Conservation (phyloP, 306 rosid species). For the Gastrolobium bilobum region DNA sequence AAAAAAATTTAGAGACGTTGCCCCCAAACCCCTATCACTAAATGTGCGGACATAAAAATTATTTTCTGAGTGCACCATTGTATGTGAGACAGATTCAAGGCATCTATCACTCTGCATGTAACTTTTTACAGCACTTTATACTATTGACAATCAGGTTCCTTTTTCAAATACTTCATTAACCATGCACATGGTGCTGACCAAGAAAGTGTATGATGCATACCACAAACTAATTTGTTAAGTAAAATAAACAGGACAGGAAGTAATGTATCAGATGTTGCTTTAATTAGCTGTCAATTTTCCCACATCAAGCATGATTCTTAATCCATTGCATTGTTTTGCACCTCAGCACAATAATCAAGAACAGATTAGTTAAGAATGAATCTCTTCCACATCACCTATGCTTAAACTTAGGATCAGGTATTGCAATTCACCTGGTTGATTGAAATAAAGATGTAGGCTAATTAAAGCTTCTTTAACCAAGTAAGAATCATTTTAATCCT, state of each 20-base stretch:
- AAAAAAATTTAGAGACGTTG: no score
- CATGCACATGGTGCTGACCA: conserved; percentile 59
- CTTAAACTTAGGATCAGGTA: conserved; percentile 43
- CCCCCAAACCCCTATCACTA: no score
- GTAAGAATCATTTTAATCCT: neutral
- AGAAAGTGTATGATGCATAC: conserved; percentile 52
- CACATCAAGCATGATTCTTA: conserved; percentile 44
- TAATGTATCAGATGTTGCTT: conserved; percentile 49
- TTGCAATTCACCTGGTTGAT: conserved; percentile 38
- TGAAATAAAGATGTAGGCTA: conserved; percentile 37
- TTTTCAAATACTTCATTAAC: conserved; percentile 46
- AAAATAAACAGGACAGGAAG: conserved; percentile 49
- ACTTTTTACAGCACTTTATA: conserved; percentile 44
- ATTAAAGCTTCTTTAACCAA: neutral
- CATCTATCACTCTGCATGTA: conserved; percentile 39
- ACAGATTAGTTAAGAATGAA: conserved; percentile 36
- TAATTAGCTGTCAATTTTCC: conserved; percentile 59
- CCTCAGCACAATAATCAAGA: conserved; percentile 42
- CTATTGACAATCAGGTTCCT: conserved; percentile 50
- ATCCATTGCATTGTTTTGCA: conserved; percentile 48
- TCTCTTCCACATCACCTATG: conserved; percentile 48
- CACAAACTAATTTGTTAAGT: conserved; percentile 48
- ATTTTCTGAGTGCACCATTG: no score
- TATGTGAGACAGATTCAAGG: conserved; percentile 50
- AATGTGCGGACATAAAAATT: no score